Evolutionary conservation across 2,329 filamentous ascomycete genomes (phyloP), one percentile per base, ranked within the genome.

Genomic region (Bimuria novae-zelandiae): DNA sequence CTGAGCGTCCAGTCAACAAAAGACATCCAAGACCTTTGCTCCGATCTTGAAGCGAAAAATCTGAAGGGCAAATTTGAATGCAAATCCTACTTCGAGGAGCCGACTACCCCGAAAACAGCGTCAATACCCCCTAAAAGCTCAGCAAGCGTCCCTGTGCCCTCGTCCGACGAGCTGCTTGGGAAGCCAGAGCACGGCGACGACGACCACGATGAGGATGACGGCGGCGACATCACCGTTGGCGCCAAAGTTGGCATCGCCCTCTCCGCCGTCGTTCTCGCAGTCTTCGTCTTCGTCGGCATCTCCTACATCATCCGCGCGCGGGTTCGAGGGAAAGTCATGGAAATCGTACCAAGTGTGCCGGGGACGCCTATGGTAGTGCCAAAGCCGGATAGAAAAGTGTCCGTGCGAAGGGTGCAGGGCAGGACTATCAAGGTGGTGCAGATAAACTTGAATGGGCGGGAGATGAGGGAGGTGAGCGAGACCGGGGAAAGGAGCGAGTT

Each of bases 31-130:
- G 21, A 11, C 3, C 53, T 65, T 14, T 65, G 64, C 37, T 52
- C 51, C 11, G 45, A 40, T 33, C 43, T 65, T 5, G 45, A 45
- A 8, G 25, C 52, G n/a, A 46, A 54, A 17, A 32, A 37, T 6
- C 40, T 54, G 0, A 45, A 53, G 17, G 62, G 62, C 5, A 56
- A 63, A 30, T 62, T 58, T 36, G 54, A 61, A 16, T 65, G 64
- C 48, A 59, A 42, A 3, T 22, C 59, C 21, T 43, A 49, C 7
- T 12, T 25, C 32, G 21, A 45, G 6, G 46, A 17, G 8, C n/a
- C 49, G 17, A 37, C 29, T 10, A 11, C 40, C 14, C 19, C 21
- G 12, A 36, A 55, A n/a, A 19, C 43, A 6, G 27, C 27, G 6
- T 5, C 37, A 2, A 11, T 14, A 17, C 36, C 36, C 8, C 4